Evolutionary conservation across 192 early-diverging fungal genomes (phyloP), one percentile per base, ranked within the genome.

Genomic region (Gaertneriomyces semiglobifer): DNA sequence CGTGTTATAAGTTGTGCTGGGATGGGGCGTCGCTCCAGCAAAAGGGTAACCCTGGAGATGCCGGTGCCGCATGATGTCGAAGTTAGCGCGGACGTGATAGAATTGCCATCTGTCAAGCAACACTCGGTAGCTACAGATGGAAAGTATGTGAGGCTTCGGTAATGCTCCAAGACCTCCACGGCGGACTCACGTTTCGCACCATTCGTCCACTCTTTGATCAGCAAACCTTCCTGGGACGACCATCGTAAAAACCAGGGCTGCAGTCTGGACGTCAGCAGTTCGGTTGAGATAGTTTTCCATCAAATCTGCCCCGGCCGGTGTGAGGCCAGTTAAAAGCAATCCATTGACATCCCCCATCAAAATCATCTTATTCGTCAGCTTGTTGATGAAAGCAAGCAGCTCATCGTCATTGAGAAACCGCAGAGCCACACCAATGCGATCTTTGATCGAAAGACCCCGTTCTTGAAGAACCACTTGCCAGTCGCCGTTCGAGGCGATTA

Each of bases 241-340:
- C 40, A 85, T 84, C 33, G 82, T 81, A 33, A 88, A 75, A 2
- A 88, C 74, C 16, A 97, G 68, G 33, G 87, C 81, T 0, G 89
- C 93, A 4, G 92, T 95, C 75, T 99, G 96, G 53, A 95, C 84
- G 68, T 99, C 96, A 1, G 90, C 90, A 2, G 92, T 93, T 39
- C 69, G 67, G 78, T 99, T 88, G 7, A 98, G 80, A 68, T 90
- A 93, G 41, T 78, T 76, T 57, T 90, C 85, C 65, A 98, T 77
- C 51, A 98, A 69, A 39, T 86, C 80, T 8, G 93, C 76, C 4
- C 90, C 89, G 6, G 73, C 66, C 8, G 62, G 53, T 25, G 79
- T 78, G 44, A 94, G 66, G 11, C 96, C 96, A 5, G 94, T 95
- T 33, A 98, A 66, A 43, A 92, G 66, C 40, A 99, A 74, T 6